Evolutionary conservation across 768 basidiomycete genomes (phyloP), one percentile per base, ranked within the genome.

Genomic region (Amanita exitialis): DNA sequence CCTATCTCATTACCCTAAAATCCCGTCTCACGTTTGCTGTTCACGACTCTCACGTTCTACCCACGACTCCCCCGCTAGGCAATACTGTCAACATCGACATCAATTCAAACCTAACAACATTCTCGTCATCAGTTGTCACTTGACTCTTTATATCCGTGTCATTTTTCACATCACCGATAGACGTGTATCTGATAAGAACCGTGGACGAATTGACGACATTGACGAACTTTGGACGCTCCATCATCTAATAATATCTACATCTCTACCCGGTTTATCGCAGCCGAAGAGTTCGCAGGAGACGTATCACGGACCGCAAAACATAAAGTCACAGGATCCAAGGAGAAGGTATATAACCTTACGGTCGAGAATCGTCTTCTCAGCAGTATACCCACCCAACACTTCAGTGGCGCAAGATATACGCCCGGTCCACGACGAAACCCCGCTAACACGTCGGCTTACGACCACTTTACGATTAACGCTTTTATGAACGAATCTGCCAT

Each of bases 121-220:
- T 41, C 39, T 41, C 39, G 20, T 12, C 39, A 41, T 41, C 39
- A 41, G 21, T n/a, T 12, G 16, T n/a, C n/a, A 44, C 27, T 27
- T 28, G 27, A 28, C 43, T 28, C 42, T 23, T 43, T 43, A 43
- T 8, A 44, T 44, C 27, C 39, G 39, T 18, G 39, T 44, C 27
- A 13, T 44, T 44, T 42, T 27, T 28, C 43, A 44, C 43, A 44
- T 28, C 43, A 30, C 15, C 43, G 27, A 44, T 27, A 28, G 43
- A 28, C 27, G 27, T n/a, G 16, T 30, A 25, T 27, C n/a, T 16
- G 43, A 44, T 28, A 44, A 44, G 27, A 44, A 16, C 25, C 43
- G 43, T 44, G 43, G 43, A 44, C 27, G 25, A 43, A 43, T 28
- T 43, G 42, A 43, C 42, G 42, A 44, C 43, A 27, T 44, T 44